These are phyloP conservation scores for Mikania micrantha DNA, from an alignment of 129 eudicot genomes.

Conservation along the genomic window DNA sequence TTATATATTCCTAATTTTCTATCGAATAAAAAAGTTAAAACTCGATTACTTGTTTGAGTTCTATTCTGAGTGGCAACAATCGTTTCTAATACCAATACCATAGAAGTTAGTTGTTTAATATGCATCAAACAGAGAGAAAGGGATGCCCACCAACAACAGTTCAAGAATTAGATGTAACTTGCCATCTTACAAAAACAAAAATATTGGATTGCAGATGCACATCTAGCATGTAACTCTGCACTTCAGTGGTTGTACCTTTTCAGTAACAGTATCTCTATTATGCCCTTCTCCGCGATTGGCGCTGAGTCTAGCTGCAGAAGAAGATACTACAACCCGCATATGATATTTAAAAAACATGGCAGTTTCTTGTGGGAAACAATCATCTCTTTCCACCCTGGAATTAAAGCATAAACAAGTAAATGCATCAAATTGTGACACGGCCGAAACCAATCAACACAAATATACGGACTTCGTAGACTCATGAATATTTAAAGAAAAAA, in stretches of 20 bases:
- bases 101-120: too few relatives aligned
- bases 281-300: neutral
- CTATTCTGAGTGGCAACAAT: too few relatives aligned
- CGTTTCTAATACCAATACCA: too few relatives aligned
- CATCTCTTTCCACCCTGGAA: conserved; percentile 36
- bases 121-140: neutral
- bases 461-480: neutral
- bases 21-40: too few relatives aligned
- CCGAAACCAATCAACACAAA: neutral
- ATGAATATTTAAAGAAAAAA: neutral
- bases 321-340: neutral
- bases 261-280: conserved; percentile 1
- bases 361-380: neutral
- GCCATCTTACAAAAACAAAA: conserved; percentile 19
- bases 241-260: conserved; percentile 13
- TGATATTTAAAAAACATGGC: conserved; percentile 17
- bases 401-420: neutral
- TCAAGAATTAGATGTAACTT: conserved; percentile 24
- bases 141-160: conserved; percentile 5
- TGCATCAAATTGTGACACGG: neutral
- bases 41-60: too few relatives aligned
- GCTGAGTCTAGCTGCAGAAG: conserved; percentile 7
- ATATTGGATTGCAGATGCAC: conserved; percentile 3
- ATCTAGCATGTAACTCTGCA: conserved; percentile 15
- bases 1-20: too few relatives aligned